Base-by-base conservation (phyloP, 139 green algal genomes). In the Diplosphaera chodatii region DNA sequence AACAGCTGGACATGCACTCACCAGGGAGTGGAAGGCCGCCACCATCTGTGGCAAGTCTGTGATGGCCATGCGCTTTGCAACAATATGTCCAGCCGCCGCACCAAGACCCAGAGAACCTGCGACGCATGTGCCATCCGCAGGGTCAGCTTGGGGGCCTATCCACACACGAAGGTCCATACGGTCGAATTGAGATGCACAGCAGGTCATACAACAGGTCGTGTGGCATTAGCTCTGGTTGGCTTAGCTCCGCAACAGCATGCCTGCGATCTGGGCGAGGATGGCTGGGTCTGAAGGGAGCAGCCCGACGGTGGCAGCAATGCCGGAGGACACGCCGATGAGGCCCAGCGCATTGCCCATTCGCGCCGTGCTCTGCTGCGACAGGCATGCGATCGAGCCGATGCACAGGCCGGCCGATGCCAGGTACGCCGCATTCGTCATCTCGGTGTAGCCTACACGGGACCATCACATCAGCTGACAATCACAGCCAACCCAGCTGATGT, bases 21-120 rank as follows among this genome's bases (percentile, higher is more conserved):
- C 82, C 28, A 97, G 86, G 37, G 91, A 94, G 84, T 97, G 91
- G 83, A 96, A 97, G n/a, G 73, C 91, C 6, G 91, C 91, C 40
- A 96, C 78, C 75, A 86, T 83, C 74, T 92, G 85, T 0, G 89
- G 89, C 73, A 94, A 77, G 29, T 86, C 80, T 6, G 89, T 94
- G 81, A 93, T 89, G 37, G 80, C 77, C 70, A 91, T 87, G 40
- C 74, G 69, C 40, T 74, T 72, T 27, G 87, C 89, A 23, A 95
- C 40, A 32, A 71, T 48, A 29, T 72, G 71, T 32, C 89, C 89
- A 25, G 81, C 32, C 10, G 68, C 77, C 23, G 74, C 85, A n/a
- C 88, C 88, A 1, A 78, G 20, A 16, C 72, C 82, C 74, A 87
- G 71, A 2, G 62, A 66, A 16, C 59, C 73, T 77, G 66, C 63